A percentile compares a stretch with the other conserved stretches of the same genome.
phyloP scores from a whole-genome alignment of 306 rosid species.

The Albizia julibrissin region DNA sequence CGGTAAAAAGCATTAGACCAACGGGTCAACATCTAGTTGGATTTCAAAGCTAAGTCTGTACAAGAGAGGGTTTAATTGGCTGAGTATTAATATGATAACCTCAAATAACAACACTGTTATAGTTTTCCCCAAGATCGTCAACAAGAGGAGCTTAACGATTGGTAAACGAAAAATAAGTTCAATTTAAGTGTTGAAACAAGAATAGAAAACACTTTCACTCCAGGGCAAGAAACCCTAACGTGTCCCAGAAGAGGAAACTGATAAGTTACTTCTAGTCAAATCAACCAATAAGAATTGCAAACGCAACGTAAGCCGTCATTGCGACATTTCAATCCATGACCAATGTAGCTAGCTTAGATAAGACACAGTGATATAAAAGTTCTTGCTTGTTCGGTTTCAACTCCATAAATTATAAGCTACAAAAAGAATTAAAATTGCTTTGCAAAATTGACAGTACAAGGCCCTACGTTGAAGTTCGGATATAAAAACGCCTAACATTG shows the following conservation, averaged over 20 bases:
- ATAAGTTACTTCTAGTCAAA: neutral
- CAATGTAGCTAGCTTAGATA: constrained; percentile 19
- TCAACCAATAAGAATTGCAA: neutral
- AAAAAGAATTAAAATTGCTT: neutral
- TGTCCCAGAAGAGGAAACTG: neutral
- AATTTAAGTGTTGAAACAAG: neutral
- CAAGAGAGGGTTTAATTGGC: neutral
- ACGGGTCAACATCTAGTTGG: neutral
- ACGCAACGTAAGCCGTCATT: neutral
- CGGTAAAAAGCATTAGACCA: neutral
- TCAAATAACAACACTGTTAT: neutral
- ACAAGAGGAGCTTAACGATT: neutral
- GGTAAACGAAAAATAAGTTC: neutral
- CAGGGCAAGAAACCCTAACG: constrained; percentile 4
- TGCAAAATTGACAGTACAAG: neutral
- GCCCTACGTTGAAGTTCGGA: neutral
- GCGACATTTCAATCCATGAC: neutral
- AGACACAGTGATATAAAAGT: neutral
- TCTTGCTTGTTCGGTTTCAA: neutral
- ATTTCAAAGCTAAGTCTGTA: constrained; percentile 6
- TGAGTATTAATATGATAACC: neutral
- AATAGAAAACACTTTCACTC: neutral
- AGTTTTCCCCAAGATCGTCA: neutral
- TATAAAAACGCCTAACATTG: constrained; percentile 5
- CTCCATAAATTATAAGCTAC: neutral